A percentile compares a stretch with the other conserved stretches of the same genome.
phyloP scores from a whole-genome alignment of 2,329 filamentous ascomycete species.

The Coniochaeta ligniaria region DNA sequence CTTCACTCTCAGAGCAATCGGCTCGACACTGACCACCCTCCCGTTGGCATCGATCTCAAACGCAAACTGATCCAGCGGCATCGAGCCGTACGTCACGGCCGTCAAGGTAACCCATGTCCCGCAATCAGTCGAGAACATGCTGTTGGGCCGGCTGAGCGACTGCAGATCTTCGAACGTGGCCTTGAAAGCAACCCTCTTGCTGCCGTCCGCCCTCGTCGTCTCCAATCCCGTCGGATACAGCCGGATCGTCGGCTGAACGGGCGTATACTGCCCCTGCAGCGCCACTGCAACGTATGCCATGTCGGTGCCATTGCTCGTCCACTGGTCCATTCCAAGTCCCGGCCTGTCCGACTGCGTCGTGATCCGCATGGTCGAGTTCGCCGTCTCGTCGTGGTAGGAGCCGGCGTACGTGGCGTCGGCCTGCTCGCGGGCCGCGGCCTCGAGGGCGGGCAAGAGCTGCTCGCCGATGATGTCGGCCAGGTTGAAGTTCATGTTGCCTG shows the following conservation, averaged over 20 bases:
- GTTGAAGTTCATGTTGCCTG: conserved; percentile 19
- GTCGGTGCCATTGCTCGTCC: conserved; percentile 24
- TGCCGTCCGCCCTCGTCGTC: conserved; percentile 11
- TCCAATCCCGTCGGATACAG: conserved; percentile 23
- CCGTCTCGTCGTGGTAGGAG: conserved; percentile 12
- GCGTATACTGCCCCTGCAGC: conserved; percentile 16
- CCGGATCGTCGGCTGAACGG: conserved; percentile 18
- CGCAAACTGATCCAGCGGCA: conserved; percentile 18
- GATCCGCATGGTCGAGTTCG: conserved; percentile 24
- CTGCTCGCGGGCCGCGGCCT: conserved; percentile 19
- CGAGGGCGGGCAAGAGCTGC: conserved; percentile 19
- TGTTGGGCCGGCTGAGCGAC: conserved; percentile 10
- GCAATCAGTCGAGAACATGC: conserved; percentile 27
- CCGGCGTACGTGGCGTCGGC: conserved; percentile 19
- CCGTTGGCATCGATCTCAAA: conserved; percentile 16
- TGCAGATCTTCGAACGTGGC: conserved; percentile 23
- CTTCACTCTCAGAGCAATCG: conserved; percentile 15
- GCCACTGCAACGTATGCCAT: conserved; percentile 16
- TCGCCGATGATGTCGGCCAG: conserved; percentile 20
- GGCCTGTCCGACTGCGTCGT: conserved; percentile 18
- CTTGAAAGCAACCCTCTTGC: conserved; percentile 21
- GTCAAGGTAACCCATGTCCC: conserved; percentile 16
- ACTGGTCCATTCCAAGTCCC: conserved; percentile 19
- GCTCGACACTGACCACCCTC: conserved; percentile 14
- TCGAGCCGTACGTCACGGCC: conserved; percentile 13